phyloP scores from a whole-genome alignment of 2,329 filamentous ascomycete genomes.

The Cladobotryum mycophilum region DNA sequence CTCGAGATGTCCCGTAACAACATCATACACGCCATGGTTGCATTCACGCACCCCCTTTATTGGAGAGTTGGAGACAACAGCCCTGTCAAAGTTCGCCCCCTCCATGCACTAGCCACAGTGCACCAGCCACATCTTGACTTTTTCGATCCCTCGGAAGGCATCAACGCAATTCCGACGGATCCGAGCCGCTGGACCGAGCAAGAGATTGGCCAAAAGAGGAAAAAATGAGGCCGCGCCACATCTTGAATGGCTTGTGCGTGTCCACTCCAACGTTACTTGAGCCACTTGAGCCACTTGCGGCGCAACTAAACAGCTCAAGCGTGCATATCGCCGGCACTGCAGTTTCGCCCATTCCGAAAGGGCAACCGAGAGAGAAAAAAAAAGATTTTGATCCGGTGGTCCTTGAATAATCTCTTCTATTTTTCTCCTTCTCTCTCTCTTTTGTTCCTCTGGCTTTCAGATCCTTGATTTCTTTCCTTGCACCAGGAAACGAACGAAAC shows the following conservation, averaged over 20 bases:
- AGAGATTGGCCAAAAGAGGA: constrained; percentile 9
- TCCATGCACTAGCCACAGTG: background rate
- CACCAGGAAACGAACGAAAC: constrained; percentile 1
- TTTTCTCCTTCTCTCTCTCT: constrained; percentile 3
- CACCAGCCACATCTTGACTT: background rate
- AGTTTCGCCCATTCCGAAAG: constrained; percentile 12
- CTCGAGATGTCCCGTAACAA: background rate
- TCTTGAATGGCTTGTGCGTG: constrained; percentile 13
- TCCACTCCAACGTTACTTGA: constrained; percentile 3
- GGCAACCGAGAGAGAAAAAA: background rate
- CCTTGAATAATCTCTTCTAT: constrained; percentile 7
- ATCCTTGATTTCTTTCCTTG: constrained; percentile 8
- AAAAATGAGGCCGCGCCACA: constrained; percentile 15
- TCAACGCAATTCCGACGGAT: constrained; percentile 24
- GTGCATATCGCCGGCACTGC: constrained; percentile 13
- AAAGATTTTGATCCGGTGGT: background rate
- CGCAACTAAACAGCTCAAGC: constrained; percentile 9
- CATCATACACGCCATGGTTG: background rate
- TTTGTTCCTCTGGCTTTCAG: constrained; percentile 15
- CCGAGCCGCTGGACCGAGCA: constrained; percentile 21
- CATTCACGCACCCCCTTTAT: background rate
- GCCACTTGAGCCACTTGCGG: constrained; percentile 5
- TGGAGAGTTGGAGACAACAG: too few species aligned
- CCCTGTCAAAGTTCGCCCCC: background rate
- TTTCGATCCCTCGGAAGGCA: constrained; percentile 9